Conservation (phyloP, 2,329 filamentous ascomycete species). For the Aspergillus fumigatus region DNA sequence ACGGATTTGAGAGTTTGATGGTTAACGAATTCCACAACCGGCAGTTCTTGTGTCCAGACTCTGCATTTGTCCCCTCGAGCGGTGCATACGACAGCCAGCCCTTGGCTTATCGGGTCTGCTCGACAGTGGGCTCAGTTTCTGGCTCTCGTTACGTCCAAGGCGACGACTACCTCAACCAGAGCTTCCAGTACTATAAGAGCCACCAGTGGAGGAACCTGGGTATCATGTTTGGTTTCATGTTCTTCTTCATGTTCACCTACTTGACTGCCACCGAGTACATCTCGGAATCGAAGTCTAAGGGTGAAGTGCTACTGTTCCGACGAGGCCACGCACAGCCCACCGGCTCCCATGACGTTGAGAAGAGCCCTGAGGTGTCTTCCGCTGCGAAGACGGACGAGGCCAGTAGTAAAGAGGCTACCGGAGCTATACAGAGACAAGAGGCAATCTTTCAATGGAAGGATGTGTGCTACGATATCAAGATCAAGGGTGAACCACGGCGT, state of each 20-base stretch:
- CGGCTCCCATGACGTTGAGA: slow-evolving; percentile 26
- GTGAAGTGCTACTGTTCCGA: slow-evolving; percentile 70
- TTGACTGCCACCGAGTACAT: slow-evolving; percentile 61
- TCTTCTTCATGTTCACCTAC: slow-evolving; percentile 60
- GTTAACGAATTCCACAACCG: slow-evolving; percentile 74
- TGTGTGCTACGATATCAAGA: slow-evolving; percentile 76
- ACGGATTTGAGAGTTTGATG: slow-evolving; percentile 76
- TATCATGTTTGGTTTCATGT: slow-evolving; percentile 61
- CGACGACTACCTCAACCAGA: slow-evolving; percentile 51
- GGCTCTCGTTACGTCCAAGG: slow-evolving; percentile 54
- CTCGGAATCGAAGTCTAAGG: slow-evolving; percentile 66
- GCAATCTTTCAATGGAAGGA: slow-evolving; percentile 83
- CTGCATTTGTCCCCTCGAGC: slow-evolving; percentile 40
- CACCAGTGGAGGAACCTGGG: slow-evolving; percentile 68
- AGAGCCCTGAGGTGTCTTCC: slow-evolving; percentile 16
- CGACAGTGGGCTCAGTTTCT: slow-evolving; percentile 53
- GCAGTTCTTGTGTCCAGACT: slow-evolving; percentile 48
- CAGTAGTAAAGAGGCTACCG: slow-evolving; percentile 20
- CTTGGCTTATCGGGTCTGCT: slow-evolving; percentile 50
- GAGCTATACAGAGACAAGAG: slow-evolving; percentile 58
- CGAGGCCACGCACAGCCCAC: slow-evolving; percentile 56
- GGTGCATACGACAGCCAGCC: slow-evolving; percentile 33
- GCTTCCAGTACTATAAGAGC: slow-evolving; percentile 53
- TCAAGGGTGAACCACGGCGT: slow-evolving; percentile 69
- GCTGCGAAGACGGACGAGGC: slow-evolving; percentile 32